A percentile compares a stretch with the other conserved stretches of the same genome.
These are phyloP conservation scores for Malania oleifera DNA, from an alignment of 164 flowering plant genomes.

Conservation along the genomic window DNA sequence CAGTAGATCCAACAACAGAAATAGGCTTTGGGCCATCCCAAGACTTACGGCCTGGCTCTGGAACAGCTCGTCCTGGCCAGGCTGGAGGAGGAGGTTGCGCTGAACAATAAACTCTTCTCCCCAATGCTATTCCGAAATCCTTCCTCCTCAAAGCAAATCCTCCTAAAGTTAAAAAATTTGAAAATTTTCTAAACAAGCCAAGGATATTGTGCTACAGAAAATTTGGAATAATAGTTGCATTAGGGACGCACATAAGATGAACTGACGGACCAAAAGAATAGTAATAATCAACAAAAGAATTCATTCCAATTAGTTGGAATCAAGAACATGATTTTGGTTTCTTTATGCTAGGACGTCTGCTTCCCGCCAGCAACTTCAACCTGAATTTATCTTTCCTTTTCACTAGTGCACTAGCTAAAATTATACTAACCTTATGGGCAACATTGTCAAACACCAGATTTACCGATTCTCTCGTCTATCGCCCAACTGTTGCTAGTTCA, in stretches of 20 bases:
- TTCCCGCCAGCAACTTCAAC: neutral
- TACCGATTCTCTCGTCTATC: neutral
- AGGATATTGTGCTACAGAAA: neutral
- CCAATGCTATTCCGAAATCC: constrained; percentile 29
- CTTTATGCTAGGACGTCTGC: neutral
- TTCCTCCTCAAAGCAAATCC: constrained; percentile 47
- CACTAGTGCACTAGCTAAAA: no score
- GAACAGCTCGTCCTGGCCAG: constrained; percentile 88
- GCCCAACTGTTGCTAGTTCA: no score
- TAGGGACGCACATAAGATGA: neutral
- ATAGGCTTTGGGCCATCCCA: constrained; percentile 97
- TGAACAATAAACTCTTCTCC: constrained; percentile 47
- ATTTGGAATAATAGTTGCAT: neutral
- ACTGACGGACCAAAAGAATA: neutral
- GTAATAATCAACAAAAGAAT: neutral
- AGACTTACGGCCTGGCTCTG: constrained; percentile 44
- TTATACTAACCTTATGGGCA: neutral
- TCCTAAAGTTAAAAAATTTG: constrained; percentile 27
- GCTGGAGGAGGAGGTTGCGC: constrained; percentile 85
- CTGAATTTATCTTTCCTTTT: neutral
- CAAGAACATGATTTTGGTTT: neutral
- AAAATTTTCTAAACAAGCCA: constrained; percentile 1
- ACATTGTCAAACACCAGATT: neutral
- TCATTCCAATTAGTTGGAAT: neutral
- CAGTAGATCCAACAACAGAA: constrained; percentile 92